Evolutionary conservation across 2,329 filamentous ascomycete genomes (phyloP).

Genomic region (Fusarium equiseti): DNA sequence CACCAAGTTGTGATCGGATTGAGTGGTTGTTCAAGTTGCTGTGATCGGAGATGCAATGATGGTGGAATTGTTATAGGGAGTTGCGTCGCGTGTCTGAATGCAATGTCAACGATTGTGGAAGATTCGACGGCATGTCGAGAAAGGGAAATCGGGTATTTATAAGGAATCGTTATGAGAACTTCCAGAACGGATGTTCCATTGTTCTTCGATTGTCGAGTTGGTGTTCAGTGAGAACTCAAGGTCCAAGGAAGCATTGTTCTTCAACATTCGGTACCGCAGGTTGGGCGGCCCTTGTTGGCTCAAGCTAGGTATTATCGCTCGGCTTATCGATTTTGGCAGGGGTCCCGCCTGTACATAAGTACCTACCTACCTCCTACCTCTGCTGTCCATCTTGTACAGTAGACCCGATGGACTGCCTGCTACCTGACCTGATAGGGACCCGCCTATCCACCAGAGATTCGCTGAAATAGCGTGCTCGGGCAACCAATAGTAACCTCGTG

Average conservation of each 20-base stretch:
- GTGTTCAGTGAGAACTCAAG: slow-evolving; percentile 37
- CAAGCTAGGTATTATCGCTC: slow-evolving; percentile 8
- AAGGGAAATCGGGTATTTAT: slow-evolving; percentile 24
- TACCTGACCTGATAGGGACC: not conserved
- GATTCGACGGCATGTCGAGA: slow-evolving; percentile 41
- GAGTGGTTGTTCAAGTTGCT: slow-evolving; percentile 23
- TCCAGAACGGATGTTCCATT: slow-evolving; percentile 33
- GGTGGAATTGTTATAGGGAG: slow-evolving; percentile 35
- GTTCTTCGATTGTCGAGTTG: slow-evolving; percentile 11
- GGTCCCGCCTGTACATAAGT: slow-evolving; percentile 3
- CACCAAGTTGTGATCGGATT: slow-evolving; percentile 14
- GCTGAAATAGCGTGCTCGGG: slow-evolving; percentile 10
- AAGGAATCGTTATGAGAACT: slow-evolving; percentile 25
- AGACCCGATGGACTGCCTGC: too few species aligned
- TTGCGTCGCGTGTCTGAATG: slow-evolving; percentile 47
- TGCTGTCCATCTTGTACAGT: not conserved
- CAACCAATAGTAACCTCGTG: not conserved
- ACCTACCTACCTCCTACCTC: not conserved
- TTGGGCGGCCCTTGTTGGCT: slow-evolving; percentile 17
- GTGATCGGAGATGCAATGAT: slow-evolving; percentile 17
- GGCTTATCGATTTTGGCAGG: slow-evolving; percentile 47
- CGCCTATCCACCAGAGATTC: not conserved
- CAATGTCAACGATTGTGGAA: slow-evolving; percentile 26
- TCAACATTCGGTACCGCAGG: slow-evolving; percentile 32
- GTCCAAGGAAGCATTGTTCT: slow-evolving; percentile 33